These are phyloP conservation scores for Schizosaccharomyces versatilis DNA, from an alignment of 1,139 yeast genomes.

Conservation along the genomic window DNA sequence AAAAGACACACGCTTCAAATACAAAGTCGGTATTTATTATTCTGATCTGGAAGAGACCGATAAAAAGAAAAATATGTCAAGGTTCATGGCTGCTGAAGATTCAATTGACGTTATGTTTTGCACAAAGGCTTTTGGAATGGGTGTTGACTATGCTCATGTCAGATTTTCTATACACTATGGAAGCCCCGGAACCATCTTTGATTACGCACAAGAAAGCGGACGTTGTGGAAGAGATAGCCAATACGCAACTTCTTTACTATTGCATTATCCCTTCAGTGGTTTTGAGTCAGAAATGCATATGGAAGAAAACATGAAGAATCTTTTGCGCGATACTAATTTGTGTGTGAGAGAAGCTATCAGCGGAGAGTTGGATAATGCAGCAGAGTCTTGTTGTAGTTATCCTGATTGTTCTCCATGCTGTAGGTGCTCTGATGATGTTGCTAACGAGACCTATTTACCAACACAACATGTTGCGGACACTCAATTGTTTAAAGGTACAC, in stretches of 20 bases:
- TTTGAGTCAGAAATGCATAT: not conserved
- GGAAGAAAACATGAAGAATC: not conserved
- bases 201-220: not conserved
- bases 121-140: not conserved
- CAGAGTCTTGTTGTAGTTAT: not conserved
- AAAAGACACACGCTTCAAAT: constrained; percentile 16
- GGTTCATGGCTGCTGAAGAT: not conserved
- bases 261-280: not conserved
- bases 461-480: too few relatives aligned
- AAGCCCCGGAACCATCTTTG: not conserved
- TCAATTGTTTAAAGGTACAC: too few relatives aligned
- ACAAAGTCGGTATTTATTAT: constrained; percentile 10
- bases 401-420: not conserved
- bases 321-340: not conserved
- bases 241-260: not conserved
- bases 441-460: too few relatives aligned
- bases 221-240: not conserved
- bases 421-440: not conserved
- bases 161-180: not conserved
- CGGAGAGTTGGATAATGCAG: not conserved
- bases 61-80: not conserved
- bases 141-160: not conserved
- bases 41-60: not conserved
- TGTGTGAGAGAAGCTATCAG: not conserved
- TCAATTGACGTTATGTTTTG: not conserved